phyloP scores from a whole-genome alignment of 2,329 filamentous ascomycete genomes.

The Microcyclospora pomicola region DNA sequence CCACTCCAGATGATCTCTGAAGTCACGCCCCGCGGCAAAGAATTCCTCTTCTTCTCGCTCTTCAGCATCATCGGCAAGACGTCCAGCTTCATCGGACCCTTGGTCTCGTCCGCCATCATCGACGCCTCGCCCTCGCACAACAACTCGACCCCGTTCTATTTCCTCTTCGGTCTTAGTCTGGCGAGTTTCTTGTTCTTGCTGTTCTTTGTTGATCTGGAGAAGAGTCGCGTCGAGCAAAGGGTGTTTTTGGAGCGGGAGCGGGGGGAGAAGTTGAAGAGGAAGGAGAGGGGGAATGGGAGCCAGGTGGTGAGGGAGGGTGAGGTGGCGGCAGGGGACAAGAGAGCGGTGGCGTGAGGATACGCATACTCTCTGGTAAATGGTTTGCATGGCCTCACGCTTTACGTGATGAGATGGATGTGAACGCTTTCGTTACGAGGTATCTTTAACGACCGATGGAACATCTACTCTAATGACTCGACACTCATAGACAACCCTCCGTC shows the following conservation, averaged over 20 bases:
- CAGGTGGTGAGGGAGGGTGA: neutral
- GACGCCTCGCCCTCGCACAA: constrained; percentile 44
- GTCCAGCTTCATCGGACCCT: constrained; percentile 52
- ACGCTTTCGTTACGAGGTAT: too few species aligned
- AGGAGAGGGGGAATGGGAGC: constrained; percentile 2
- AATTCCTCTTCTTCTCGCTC: constrained; percentile 56
- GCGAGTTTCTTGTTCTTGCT: constrained; percentile 41
- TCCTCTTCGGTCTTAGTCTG: constrained; percentile 45
- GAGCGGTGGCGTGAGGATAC: too few species aligned
- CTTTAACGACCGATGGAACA: too few species aligned
- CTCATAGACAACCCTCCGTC: too few species aligned
- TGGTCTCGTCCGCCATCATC: constrained; percentile 57
- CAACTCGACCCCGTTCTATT: constrained; percentile 51
- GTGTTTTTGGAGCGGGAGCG: constrained; percentile 33
- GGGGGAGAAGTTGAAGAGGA: constrained; percentile 12
- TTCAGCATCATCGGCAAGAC: constrained; percentile 59
- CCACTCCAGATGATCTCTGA: constrained; percentile 46
- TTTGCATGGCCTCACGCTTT: too few species aligned
- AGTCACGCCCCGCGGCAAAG: constrained; percentile 53
- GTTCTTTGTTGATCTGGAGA: constrained; percentile 45
- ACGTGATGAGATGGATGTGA: too few species aligned
- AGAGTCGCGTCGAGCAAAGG: constrained; percentile 46
- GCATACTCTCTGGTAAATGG: too few species aligned
- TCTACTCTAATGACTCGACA: too few species aligned
- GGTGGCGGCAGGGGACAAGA: neutral